Conservation (phyloP, 2,329 filamentous ascomycete species). For the Thermomyces lanuginosus region DNA sequence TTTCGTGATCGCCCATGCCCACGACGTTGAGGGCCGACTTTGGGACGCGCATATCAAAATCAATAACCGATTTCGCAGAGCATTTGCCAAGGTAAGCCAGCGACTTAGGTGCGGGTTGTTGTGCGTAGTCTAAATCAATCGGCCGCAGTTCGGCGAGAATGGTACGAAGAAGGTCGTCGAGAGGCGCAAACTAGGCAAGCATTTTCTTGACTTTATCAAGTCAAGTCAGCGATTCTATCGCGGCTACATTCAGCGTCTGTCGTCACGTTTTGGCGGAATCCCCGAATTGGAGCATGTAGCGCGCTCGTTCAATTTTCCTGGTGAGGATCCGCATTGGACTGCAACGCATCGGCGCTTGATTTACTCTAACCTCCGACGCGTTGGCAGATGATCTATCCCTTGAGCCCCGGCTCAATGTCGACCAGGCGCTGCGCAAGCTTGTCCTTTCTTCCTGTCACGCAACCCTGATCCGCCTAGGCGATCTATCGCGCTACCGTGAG, state of each 20-base stretch:
- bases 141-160: no score
- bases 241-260: slow-evolving; percentile 63
- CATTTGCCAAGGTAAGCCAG: slow-evolving; percentile 38
- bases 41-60: slow-evolving; percentile 68
- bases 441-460: slow-evolving; percentile 63
- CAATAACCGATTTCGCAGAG: slow-evolving; percentile 61
- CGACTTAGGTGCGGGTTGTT: slow-evolving; percentile 31
- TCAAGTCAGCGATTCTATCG: slow-evolving; percentile 79
- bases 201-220: slow-evolving; percentile 73
- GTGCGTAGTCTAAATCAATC: no score
- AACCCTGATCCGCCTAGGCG: slow-evolving; percentile 72
- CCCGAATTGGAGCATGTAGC: slow-evolving; percentile 43
- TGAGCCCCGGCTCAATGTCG: slow-evolving; percentile 30
- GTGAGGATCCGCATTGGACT: slow-evolving; percentile 17
- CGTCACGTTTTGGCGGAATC: slow-evolving; percentile 41
- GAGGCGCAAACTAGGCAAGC: slow-evolving; percentile 63
- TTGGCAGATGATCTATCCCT: slow-evolving; percentile 26
- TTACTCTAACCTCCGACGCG: slow-evolving; percentile 3
- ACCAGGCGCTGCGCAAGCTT: slow-evolving; percentile 37
- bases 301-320: slow-evolving; percentile 31
- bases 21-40: slow-evolving; percentile 53
- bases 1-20: slow-evolving; percentile 28
- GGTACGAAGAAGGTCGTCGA: slow-evolving; percentile 41
- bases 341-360: slow-evolving; percentile 1
- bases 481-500: slow-evolving; percentile 73